Evolutionary conservation across 148 eudicot species (phyloP).

Genomic region (Chenopodium formosanum): DNA sequence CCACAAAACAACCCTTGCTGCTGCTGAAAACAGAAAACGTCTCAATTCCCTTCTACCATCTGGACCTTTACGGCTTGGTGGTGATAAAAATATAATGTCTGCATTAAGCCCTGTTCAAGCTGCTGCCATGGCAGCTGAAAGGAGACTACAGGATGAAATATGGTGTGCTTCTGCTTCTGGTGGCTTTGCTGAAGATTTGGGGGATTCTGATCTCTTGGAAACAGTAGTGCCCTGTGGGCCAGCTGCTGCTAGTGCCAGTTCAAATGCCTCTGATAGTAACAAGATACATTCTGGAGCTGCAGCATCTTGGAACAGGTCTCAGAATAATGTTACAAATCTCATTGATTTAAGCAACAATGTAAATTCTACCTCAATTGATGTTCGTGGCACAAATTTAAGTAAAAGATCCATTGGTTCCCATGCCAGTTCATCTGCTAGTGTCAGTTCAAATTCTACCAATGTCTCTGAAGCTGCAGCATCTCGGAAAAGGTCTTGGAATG

Average conservation of each 20-base stretch:
- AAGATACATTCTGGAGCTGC: slow-evolving; percentile 15
- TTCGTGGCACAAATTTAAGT: neutral
- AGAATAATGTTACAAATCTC: slow-evolving; percentile 17
- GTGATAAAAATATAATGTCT: slow-evolving; percentile 72
- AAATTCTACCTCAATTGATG: slow-evolving; percentile 10
- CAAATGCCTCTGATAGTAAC: slow-evolving; percentile 14
- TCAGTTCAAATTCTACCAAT: slow-evolving; percentile 19
- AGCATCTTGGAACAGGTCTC: slow-evolving; percentile 48
- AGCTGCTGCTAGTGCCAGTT: slow-evolving; percentile 32
- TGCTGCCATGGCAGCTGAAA: slow-evolving; percentile 99
- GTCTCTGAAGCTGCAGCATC: slow-evolving; percentile 28
- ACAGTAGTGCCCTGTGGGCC: slow-evolving; percentile 10
- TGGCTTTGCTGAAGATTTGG: slow-evolving; percentile 40
- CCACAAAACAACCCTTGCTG: slow-evolving; percentile 50
- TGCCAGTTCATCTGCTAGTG: slow-evolving; percentile 22
- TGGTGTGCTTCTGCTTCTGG: slow-evolving; percentile 77
- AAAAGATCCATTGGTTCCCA: neutral
- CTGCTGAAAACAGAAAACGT: slow-evolving; percentile 73
- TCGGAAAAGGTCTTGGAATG: slow-evolving; percentile 46
- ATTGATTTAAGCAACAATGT: slow-evolving; percentile 23
- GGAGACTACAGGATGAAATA: slow-evolving; percentile 85
- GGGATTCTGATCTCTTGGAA: slow-evolving; percentile 26
- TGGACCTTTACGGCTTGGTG: slow-evolving; percentile 85
- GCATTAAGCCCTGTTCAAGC: slow-evolving; percentile 85
- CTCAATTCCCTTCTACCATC: slow-evolving; percentile 62